Base-by-base conservation (phyloP, 2,329 filamentous ascomycete species). In the Colletotrichum chrysophilum region DNA sequence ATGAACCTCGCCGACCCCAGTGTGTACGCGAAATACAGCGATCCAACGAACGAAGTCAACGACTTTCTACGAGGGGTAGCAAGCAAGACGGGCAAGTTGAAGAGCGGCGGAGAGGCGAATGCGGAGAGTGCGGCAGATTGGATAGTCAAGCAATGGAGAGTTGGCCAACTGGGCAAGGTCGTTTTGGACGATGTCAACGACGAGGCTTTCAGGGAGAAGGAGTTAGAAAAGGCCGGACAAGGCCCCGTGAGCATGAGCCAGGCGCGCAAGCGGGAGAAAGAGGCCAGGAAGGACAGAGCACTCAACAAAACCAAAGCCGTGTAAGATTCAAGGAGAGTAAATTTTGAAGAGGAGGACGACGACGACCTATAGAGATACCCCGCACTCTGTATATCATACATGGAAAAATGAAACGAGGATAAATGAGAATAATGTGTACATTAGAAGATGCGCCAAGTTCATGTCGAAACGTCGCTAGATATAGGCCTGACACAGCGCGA, bases 21-120 rank as follows among this genome's bases (percentile, higher is more conserved):
- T 3, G 80, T 93, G 7, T 98, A 98, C 84, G 80, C 83, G 2
- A 88, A 81, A 13, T 95, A 92, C 82, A 90, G 88, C 66, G 81
- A 84, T 43, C 95, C 96, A 1, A 98, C 97, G 3, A 98, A 98
- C 83, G 94, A 98, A 78, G 88, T 98, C n/a, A 85, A 89, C 64
- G 89, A 91, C 55, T 90, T 98, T 30, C 89, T 99, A 14, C 88
- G 91, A 16, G 90, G 87, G 2, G 91, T 98, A 24, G 96, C 95
- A 21, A 87, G 81, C 69, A 93, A 93, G 79, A 95, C 94, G 10
- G 97, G 97, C 9, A 91, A 95, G 78, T 84, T 98, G 66, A 89
- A 89, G 62, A 93, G 93, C 78, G 94, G 95, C 2, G 96, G 95
- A 0, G 83, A 89, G 12, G 92, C 94, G 1, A 93, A 95, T 81